phyloP scores from a whole-genome alignment of 176 grass and related monocot species.

The Carex kokanica region DNA sequence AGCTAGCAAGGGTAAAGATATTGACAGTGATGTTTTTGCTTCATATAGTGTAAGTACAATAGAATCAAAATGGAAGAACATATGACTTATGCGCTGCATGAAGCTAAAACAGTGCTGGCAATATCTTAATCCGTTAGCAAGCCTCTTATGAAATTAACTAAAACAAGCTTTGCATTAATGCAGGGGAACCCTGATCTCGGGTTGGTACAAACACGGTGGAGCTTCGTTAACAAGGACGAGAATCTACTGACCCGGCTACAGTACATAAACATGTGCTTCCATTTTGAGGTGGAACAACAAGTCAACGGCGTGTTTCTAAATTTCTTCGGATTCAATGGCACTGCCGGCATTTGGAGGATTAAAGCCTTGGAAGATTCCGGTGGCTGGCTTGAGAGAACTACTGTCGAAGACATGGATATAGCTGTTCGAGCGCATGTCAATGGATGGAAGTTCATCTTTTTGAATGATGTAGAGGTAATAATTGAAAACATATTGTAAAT shows the following conservation, averaged over 20 bases:
- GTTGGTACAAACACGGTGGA: constrained; percentile 87
- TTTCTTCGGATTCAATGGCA: constrained; percentile 96
- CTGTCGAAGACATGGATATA: constrained; percentile 92
- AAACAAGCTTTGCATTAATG: background rate
- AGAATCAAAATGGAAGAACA: too few relatives aligned
- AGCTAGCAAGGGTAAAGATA: background rate
- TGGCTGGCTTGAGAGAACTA: constrained; percentile 92
- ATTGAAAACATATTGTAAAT: background rate
- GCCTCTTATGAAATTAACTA: background rate
- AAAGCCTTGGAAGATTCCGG: constrained; percentile 83
- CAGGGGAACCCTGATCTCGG: constrained; percentile 80
- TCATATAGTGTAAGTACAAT: too few relatives aligned
- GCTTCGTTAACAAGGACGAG: constrained; percentile 86
- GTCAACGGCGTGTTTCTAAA: constrained; percentile 79
- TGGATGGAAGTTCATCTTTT: constrained; percentile 87
- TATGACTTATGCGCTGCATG: too few relatives aligned
- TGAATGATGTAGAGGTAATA: constrained; percentile 84
- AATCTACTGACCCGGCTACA: constrained; percentile 81
- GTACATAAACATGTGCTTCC: constrained; percentile 87
- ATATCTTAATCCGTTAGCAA: background rate
- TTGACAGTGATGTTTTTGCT: too few relatives aligned
- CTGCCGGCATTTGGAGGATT: constrained; percentile 81
- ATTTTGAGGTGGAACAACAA: constrained; percentile 97
- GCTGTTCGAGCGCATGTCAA: constrained; percentile 83
- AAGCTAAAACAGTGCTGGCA: too few relatives aligned